Evolutionary conservation across 345 rosid genomes (phyloP).

Genomic region (Dipteronia dyeriana): DNA sequence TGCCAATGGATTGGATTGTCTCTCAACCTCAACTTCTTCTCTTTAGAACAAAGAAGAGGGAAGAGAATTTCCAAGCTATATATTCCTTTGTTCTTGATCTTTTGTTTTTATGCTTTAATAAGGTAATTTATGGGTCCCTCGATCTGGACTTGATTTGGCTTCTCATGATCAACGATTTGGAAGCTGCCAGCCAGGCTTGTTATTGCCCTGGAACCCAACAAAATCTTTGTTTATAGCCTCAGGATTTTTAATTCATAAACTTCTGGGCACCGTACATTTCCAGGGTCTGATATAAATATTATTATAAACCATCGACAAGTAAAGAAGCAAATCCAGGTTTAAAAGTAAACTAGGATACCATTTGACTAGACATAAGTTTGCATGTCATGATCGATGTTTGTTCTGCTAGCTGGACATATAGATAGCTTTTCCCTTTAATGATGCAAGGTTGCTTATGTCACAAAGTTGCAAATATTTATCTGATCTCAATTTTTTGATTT

Average conservation of each 20-base stretch:
- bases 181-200: not conserved
- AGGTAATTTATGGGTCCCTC: conserved; percentile 9
- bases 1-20: too few species aligned
- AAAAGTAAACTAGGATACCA: not conserved
- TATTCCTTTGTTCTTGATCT: too few species aligned
- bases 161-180: not conserved
- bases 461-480: not conserved
- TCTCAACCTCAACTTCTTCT: too few species aligned
- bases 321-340: not conserved
- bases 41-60: too few species aligned
- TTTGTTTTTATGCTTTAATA: not conserved
- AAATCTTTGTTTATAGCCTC: not conserved
- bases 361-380: not conserved
- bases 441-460: conserved; percentile 8
- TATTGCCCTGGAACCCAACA: not conserved
- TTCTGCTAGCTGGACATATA: not conserved
- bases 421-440: conserved; percentile 19
- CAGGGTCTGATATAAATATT: not conserved
- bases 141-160: not conserved
- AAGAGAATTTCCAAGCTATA: not conserved
- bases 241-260: conserved; percentile 1
- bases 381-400: conserved; percentile 1
- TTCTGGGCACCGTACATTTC: not conserved
- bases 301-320: conserved; percentile 2
- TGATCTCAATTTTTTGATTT: not conserved